Conservation (phyloP, 75 land plant species). For the Selaginella tamariscina region DNA sequence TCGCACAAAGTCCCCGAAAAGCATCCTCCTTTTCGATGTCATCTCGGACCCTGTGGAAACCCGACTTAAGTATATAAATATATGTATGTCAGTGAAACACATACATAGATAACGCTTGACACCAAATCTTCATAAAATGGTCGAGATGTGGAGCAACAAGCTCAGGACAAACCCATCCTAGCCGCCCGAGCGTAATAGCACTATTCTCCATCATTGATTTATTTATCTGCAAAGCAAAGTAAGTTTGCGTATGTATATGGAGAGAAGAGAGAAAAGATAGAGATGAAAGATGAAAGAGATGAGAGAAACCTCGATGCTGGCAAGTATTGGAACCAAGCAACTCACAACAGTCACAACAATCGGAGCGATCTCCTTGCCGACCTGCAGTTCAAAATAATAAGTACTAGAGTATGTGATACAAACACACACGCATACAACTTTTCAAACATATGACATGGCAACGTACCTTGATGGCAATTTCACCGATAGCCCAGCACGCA, state of each 20-base stretch:
- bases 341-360: constrained; percentile 66
- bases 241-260: not conserved
- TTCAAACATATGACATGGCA: not conserved
- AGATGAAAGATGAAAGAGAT: constrained; percentile 3
- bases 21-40: constrained; percentile 96
- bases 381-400: constrained; percentile 34
- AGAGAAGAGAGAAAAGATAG: not conserved
- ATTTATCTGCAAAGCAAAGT: constrained; percentile 51
- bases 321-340: constrained; percentile 71
- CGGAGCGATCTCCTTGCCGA: constrained; percentile 69
- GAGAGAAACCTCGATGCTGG: constrained; percentile 65
- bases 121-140: constrained; percentile 95
- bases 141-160: constrained; percentile 90
- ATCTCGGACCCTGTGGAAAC: constrained; percentile 71
- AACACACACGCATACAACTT: not conserved
- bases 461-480: constrained; percentile 87
- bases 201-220: constrained; percentile 91
- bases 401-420: not conserved
- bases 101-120: constrained; percentile 67
- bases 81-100: constrained; percentile 12
- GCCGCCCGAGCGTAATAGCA: constrained; percentile 94
- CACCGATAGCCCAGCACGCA: constrained; percentile 99
- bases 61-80: not conserved
- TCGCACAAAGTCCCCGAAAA: constrained; percentile 88
- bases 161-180: constrained; percentile 98